These are phyloP conservation scores for Suillus americanus DNA, from an alignment of 768 basidiomycete species.

Conservation along the genomic window DNA sequence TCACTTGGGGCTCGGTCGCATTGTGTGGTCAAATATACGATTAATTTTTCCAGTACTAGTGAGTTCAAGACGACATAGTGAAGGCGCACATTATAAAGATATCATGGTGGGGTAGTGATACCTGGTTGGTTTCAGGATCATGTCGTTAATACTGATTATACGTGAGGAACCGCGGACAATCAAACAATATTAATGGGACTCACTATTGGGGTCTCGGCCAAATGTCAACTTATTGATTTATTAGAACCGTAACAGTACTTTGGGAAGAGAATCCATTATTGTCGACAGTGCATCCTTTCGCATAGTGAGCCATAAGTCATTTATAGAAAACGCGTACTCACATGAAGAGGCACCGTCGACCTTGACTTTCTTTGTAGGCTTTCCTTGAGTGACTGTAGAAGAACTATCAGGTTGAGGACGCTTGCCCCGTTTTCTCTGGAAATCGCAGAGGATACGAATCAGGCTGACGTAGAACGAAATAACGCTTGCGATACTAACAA, in stretches of 20 bases:
- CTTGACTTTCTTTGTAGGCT: constrained; percentile 41
- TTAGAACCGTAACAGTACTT: neutral
- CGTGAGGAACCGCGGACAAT: neutral
- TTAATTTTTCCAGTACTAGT: neutral
- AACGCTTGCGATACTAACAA: constrained; percentile 41
- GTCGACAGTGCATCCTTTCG: constrained; percentile 26
- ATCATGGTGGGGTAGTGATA: neutral
- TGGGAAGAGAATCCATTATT: neutral
- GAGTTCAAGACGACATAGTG: neutral
- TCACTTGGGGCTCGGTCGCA: neutral
- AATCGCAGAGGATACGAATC: neutral
- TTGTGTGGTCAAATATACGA: neutral
- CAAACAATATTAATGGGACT: neutral
- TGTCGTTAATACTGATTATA: neutral
- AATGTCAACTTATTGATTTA: neutral
- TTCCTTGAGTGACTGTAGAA: constrained; percentile 25
- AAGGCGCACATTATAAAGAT: neutral
- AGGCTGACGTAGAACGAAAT: neutral
- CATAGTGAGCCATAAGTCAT: constrained; percentile 35
- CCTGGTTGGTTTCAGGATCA: neutral
- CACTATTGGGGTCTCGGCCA: neutral
- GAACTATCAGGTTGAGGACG: constrained; percentile 45
- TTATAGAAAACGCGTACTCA: constrained; percentile 22
- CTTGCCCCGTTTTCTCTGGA: constrained; percentile 60
- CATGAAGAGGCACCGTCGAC: constrained; percentile 28